A percentile compares a stretch with the other conserved stretches of the same genome.
Evolutionary conservation across 768 basidiomycete genomes (phyloP).

Genomic region (Termitomyces eurrhizus): DNA sequence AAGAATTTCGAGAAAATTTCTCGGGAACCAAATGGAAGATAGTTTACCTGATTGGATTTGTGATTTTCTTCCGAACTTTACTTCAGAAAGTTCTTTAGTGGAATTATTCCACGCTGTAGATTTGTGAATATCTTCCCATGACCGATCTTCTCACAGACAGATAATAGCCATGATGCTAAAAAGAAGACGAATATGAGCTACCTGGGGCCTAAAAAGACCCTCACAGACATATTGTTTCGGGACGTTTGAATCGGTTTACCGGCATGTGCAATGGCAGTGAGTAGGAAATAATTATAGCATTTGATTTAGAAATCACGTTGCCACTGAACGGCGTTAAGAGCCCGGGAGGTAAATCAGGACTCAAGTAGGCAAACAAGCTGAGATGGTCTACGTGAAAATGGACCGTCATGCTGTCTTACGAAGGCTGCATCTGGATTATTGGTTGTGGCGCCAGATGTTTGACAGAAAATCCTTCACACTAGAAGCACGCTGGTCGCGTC

Average conservation of each 20-base stretch:
- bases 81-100: neutral
- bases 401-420: neutral
- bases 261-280: too few species aligned
- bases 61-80: neutral
- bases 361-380: neutral
- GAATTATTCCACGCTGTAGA: neutral
- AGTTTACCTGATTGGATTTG: neutral
- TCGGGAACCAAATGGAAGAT: neutral
- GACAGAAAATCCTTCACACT: neutral
- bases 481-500: neutral
- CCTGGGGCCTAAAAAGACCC: too few species aligned
- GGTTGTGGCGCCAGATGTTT: neutral
- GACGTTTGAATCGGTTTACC: neutral
- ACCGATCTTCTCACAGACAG: neutral
- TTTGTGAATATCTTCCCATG: neutral
- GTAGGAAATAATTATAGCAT: neutral
- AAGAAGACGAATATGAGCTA: too few species aligned
- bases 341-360: neutral
- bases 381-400: neutral
- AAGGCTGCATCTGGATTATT: neutral
- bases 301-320: neutral
- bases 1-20: neutral
- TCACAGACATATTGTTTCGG: neutral
- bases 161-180: neutral
- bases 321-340: neutral